Evolutionary conservation across 2,329 filamentous ascomycete genomes (phyloP).

Genomic region (Furcasterigmium sp.): DNA sequence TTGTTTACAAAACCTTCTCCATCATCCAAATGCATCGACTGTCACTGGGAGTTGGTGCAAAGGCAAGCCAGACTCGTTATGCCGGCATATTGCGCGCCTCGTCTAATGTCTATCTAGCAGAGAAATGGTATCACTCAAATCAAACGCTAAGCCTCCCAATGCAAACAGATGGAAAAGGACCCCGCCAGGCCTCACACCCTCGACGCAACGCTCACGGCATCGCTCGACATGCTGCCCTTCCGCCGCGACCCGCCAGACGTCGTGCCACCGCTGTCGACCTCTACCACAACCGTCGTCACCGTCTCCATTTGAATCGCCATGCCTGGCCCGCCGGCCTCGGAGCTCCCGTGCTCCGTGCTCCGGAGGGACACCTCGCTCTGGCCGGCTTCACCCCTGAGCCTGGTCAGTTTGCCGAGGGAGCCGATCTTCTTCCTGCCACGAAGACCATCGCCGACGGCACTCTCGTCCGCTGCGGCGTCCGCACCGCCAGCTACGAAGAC

Average conservation of each 20-base stretch:
- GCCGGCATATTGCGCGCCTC: too few species aligned
- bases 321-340: background rate
- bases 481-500: conserved; percentile 24
- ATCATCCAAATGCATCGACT: too few species aligned
- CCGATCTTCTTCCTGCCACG: conserved; percentile 6
- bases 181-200: background rate
- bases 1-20: too few species aligned
- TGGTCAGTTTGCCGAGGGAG: conserved; percentile 5
- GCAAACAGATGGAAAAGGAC: background rate
- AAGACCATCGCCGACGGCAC: background rate
- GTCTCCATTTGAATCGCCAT: conserved; percentile 37
- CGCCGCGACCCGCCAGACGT: background rate
- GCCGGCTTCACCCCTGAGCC: conserved; percentile 1
- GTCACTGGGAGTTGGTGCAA: too few species aligned
- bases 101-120: background rate
- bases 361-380: background rate
- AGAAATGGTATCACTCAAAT: conserved; percentile 2
- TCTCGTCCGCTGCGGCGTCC: conserved; percentile 4
- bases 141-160: conserved; percentile 2
- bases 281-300: conserved; percentile 35
- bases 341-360: background rate
- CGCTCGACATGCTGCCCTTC: background rate
- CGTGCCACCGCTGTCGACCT: conserved; percentile 12
- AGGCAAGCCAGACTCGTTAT: too few species aligned
- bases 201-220: conserved; percentile 1